Evolutionary conservation across 2,329 filamentous ascomycete genomes (phyloP), one percentile per base, ranked within the genome.

Genomic region (Pseudomassariella vexata): DNA sequence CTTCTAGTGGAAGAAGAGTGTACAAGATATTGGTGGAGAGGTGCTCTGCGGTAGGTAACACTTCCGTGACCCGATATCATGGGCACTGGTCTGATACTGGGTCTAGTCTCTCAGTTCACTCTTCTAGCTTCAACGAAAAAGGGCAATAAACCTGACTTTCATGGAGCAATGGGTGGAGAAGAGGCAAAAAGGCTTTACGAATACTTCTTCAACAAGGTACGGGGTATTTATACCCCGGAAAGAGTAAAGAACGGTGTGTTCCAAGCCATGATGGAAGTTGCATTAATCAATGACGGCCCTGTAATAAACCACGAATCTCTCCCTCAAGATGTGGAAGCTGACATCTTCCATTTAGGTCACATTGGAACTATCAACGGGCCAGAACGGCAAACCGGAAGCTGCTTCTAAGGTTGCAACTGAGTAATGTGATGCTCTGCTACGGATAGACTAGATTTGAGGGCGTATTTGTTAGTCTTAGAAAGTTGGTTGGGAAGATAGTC

Each of bases 191-290:
- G 73, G 39, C 68, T 96, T 6, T 98, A 96, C 55, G 76, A 89
- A 34, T 70, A 82, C 52, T 96, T 98, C 63, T 77, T 89, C 46
- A 64, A 74, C 30, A 85, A 83, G 47, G 78, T 96, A 24, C 73
- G 79, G 47, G 69, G 79, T 33, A 70, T 78, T 3, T 94, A 96
- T 56, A 58, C 66, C 5, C 59, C 73, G 6, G 84, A 87, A 7
- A 80, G 72, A 42, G 89, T 98, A 37, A 88, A 95, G 55, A 82
- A 98, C 55, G 92, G 94, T n/a, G 79, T 90, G 19, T 98, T 98
- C 57, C 90, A 95, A 53, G 92, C 92, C 30, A 95, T 94, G 89
- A 98, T 98, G 92, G 83, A 96, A 52, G 90, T 98, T 37, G 83
- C 85, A 29, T 62, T 95, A 19, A 79, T 95, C 30, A 96, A 96